Percentiles rank a stretch among this genome's conserved stretches.
These are phyloP conservation scores for Solanum hybrid DNA, from an alignment of 305 asterid genomes.

Conservation along the genomic window DNA sequence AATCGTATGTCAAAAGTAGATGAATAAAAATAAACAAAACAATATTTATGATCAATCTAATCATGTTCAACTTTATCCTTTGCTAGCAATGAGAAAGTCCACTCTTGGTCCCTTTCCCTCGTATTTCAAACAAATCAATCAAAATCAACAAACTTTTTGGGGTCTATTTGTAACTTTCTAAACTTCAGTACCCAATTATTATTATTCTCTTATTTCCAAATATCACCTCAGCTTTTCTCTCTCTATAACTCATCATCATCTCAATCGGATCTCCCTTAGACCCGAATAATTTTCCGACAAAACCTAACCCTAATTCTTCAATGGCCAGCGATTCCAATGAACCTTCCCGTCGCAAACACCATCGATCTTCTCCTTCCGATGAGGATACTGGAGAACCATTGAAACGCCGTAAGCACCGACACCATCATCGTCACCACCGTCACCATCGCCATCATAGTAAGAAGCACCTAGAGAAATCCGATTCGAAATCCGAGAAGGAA, in stretches of 20 bases:
- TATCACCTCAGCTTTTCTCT: not conserved
- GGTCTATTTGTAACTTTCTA: not conserved
- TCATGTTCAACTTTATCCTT: not conserved
- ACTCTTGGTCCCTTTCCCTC: not conserved
- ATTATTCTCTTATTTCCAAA: not conserved
- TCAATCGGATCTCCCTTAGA: not conserved
- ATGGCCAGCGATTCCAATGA: conserved; percentile 72
- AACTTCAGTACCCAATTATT: not conserved
- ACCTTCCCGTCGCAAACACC: conserved; percentile 55
- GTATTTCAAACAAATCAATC: not conserved
- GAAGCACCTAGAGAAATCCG: conserved; percentile 32
- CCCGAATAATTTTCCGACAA: conserved; percentile 1
- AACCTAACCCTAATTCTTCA: conserved; percentile 10
- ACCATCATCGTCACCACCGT: conserved; percentile 54
- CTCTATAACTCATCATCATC: not conserved
- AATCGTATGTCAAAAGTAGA: not conserved
- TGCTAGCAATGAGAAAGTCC: not conserved
- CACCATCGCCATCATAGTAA: conserved; percentile 51
- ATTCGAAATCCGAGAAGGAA: conserved; percentile 21
- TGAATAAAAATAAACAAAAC: not conserved
- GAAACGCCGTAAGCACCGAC: conserved; percentile 88
- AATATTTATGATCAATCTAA: not conserved
- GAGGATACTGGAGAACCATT: conserved; percentile 46
- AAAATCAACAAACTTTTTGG: not conserved
- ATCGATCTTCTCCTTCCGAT: conserved; percentile 53